phyloP scores from a whole-genome alignment of 805 yeast species.

The Candida corydali region DNA sequence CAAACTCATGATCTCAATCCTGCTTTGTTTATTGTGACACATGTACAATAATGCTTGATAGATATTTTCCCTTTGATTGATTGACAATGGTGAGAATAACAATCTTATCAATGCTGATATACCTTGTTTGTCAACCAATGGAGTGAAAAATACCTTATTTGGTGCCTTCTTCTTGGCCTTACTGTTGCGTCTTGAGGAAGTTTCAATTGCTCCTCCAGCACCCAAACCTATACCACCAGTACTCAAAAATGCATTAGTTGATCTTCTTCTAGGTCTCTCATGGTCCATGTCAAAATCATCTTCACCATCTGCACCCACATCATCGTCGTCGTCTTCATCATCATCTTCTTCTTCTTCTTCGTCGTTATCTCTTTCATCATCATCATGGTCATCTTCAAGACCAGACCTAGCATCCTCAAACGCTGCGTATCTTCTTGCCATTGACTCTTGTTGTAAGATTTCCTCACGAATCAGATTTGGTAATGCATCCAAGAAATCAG shows the following conservation, averaged over 20 bases:
- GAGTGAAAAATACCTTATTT: constrained; percentile 44
- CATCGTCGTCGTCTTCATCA: background rate
- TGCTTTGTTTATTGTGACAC: constrained; percentile 72
- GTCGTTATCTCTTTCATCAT: constrained; percentile 8
- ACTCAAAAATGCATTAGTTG: background rate
- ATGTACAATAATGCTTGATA: constrained; percentile 63
- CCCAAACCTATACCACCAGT: background rate
- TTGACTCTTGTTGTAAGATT: constrained; percentile 54
- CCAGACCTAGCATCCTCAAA: constrained; percentile 17
- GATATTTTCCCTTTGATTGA: constrained; percentile 56
- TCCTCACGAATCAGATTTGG: constrained; percentile 67
- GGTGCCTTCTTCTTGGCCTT: constrained; percentile 4
- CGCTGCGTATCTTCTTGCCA: constrained; percentile 37
- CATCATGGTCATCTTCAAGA: constrained; percentile 13
- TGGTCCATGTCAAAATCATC: constrained; percentile 3
- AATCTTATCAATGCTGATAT: constrained; percentile 68
- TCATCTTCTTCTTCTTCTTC: background rate
- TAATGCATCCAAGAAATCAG: constrained; percentile 74
- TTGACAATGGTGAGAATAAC: constrained; percentile 68
- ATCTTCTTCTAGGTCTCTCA: constrained; percentile 2
- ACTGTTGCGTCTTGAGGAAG: constrained; percentile 13
- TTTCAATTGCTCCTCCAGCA: background rate
- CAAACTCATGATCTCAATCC: constrained; percentile 69
- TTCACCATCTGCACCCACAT: constrained; percentile 2
- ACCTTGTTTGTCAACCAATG: constrained; percentile 72